Evolutionary conservation across 768 basidiomycete genomes (phyloP), one percentile per base, ranked within the genome.

Genomic region (Boletellus ananiceps): DNA sequence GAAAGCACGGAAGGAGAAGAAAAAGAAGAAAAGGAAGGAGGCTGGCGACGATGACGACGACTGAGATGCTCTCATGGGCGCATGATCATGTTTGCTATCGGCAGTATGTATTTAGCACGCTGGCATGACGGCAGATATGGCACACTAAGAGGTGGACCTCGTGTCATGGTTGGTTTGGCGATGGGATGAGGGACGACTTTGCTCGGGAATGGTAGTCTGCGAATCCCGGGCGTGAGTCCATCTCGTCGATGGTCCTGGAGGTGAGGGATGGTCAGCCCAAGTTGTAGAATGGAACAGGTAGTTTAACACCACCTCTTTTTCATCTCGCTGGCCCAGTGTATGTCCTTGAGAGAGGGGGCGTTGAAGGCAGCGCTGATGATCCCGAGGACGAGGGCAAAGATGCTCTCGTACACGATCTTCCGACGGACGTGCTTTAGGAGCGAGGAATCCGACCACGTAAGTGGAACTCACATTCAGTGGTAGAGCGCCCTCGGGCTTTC

Each of bases 271-370:
- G 40, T 40, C 6, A 25, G 4, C 23, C 23, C 23, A 18, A 40
- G 12, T 36, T 21, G 12, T 19, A 6, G 14, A 8, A 47, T 18
- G 25, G 16, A 23, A 40, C 4, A 23, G 0, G 40, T 31, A n/a
- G 18, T 27, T 36, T 6, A 7, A 27, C 15, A 67, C 81, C 57
- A 90, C 90, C 84, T 77, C 62, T 78, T 83, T 58, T 78, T 79
- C 90, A 93, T 93, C 69, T 94, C 90, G 57, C 86, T 89, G 15
- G 88, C 80, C 91, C 89, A 93, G 31, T 86, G 85, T 51, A 92
- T 88, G 59, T 91, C 87, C 57, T 84, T 88, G 31, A 92, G 68
- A 29, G 74, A 64, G 1, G 88, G 80, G 7, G 84, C 76, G 55
- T 78, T 83, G 51, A 88, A 58, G n/a, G 81, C 79, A 29, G 87